Conservation (phyloP, 2,329 filamentous ascomycete species). For the Raffaelea ambrosiae region DNA sequence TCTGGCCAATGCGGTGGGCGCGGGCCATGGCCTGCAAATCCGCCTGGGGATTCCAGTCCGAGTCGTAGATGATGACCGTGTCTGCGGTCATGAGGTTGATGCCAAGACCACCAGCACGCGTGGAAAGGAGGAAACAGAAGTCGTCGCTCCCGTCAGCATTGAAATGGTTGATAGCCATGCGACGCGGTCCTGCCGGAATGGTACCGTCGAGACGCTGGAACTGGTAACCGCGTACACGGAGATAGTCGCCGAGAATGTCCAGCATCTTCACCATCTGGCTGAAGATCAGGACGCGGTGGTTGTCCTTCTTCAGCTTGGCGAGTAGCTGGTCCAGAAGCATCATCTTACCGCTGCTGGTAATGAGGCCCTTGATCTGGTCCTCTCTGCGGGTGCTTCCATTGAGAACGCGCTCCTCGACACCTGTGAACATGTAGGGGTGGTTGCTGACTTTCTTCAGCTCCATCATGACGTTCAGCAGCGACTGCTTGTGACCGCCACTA, state of each 20-base stretch:
- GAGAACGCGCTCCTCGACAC: slow-evolving; percentile 83
- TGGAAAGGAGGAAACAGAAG: slow-evolving; percentile 93
- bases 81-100: slow-evolving; percentile 99
- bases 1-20: slow-evolving; percentile 95
- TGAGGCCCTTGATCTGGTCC: slow-evolving; percentile 83
- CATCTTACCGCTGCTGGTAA: slow-evolving; percentile 98
- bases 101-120: slow-evolving; percentile 89
- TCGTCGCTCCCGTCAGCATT: slow-evolving; percentile 94
- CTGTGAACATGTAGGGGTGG: slow-evolving; percentile 95
- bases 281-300: slow-evolving; percentile 94
- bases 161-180: slow-evolving; percentile 95
- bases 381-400: slow-evolving; percentile 74
- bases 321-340: slow-evolving; percentile 96
- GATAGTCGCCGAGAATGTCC: slow-evolving; percentile 89
- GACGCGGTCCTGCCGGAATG: slow-evolving; percentile 77
- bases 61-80: slow-evolving; percentile 95
- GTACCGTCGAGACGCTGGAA: slow-evolving; percentile 95
- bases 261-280: slow-evolving; percentile 99
- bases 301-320: slow-evolving; percentile 84
- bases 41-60: slow-evolving; percentile 97
- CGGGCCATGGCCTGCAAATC: slow-evolving; percentile 98
- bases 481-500: slow-evolving; percentile 85
- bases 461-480: slow-evolving; percentile 98
- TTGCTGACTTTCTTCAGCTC: slow-evolving; percentile 99
- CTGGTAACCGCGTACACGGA: slow-evolving; percentile 85